Base-by-base conservation (phyloP, 495 filamentous ascomycete genomes). In the Geopyxis carbonaria region DNA sequence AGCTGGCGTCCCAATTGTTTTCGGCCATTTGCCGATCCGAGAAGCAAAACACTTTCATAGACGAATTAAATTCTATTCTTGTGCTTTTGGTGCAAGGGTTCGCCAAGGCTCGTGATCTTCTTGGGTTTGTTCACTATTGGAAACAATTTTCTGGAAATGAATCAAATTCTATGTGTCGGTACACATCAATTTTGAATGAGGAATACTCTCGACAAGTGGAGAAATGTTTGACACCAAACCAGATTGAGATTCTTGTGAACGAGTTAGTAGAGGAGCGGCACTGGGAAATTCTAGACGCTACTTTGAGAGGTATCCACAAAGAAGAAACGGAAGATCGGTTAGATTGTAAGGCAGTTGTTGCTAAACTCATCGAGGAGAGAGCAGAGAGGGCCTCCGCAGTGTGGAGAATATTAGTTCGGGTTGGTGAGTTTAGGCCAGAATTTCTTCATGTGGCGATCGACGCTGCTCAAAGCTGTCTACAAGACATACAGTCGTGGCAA, bases 101-200 rank as follows among this genome's bases (percentile, higher is more conserved):
- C 21, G 28, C 45, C 6, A 56, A 38, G 30, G 44, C 52, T 14
- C 40, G 52, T 30, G 44, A 56, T 27, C 22, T 56, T 3, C 36
- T 27, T 11, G 47, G 52, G 0, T 56, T 56, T 23, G 37, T 39
- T 8, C 40, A 34, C 14, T 20, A 29, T 14, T 56, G 52, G 52
- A 34, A 18, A 14, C 46, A 51, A 24, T 24, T 55, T n/a, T 23
- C 28, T 7, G 27, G 29, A 28, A 3, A 14, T 5, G 36, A 39
- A 13, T 32, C 25, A 11, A 46, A 35, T 11, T n/a, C n/a, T n/a
- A n/a, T n/a, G n/a, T n/a, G n/a, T n/a, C n/a, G n/a, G n/a, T n/a
- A n/a, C n/a, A n/a, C n/a, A n/a, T n/a, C n/a, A n/a, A n/a, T 15
- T 55, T 34, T 55, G 51, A 51, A 47, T 35, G 31, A 40, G 34